phyloP scores from a whole-genome alignment of 768 basidiomycete species.

The Coprinopsis strossmayeri region DNA sequence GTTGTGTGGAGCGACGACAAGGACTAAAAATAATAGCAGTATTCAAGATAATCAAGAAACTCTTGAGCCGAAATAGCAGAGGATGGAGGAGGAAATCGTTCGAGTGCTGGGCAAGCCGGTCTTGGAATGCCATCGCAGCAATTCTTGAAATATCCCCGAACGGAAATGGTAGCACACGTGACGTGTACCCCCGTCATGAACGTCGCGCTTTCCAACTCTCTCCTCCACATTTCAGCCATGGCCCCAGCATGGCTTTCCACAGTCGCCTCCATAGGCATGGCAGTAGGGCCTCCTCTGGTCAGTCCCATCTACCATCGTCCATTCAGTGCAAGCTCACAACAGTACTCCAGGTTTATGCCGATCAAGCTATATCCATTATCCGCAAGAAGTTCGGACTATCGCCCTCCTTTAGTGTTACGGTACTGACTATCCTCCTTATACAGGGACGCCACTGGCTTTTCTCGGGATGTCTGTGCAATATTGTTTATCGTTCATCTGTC shows the following conservation, averaged over 20 bases:
- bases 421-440: conserved; percentile 7
- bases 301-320: conserved; percentile 11
- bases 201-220: conserved; percentile 1
- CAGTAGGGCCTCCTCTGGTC: conserved; percentile 71
- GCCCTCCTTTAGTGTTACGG: conserved; percentile 1
- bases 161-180: background rate
- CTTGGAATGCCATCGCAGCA: background rate
- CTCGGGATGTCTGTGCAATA: conserved; percentile 81
- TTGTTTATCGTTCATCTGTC: conserved; percentile 36
- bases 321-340: background rate
- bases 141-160: background rate
- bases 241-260: conserved; percentile 60
- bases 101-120: background rate
- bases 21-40: too few relatives aligned
- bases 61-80: background rate
- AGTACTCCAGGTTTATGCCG: conserved; percentile 60
- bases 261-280: conserved; percentile 73
- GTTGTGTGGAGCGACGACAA: too few relatives aligned
- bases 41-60: too few relatives aligned
- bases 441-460: conserved; percentile 83
- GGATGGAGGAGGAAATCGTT: background rate
- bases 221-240: conserved; percentile 21
- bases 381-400: conserved; percentile 50
- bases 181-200: background rate
- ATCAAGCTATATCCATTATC: conserved; percentile 78